A percentile compares a stretch with the other conserved stretches of the same genome.
These are phyloP conservation scores for Zasmidium angulare DNA, from an alignment of 2,329 filamentous ascomycete genomes.

Conservation along the genomic window DNA sequence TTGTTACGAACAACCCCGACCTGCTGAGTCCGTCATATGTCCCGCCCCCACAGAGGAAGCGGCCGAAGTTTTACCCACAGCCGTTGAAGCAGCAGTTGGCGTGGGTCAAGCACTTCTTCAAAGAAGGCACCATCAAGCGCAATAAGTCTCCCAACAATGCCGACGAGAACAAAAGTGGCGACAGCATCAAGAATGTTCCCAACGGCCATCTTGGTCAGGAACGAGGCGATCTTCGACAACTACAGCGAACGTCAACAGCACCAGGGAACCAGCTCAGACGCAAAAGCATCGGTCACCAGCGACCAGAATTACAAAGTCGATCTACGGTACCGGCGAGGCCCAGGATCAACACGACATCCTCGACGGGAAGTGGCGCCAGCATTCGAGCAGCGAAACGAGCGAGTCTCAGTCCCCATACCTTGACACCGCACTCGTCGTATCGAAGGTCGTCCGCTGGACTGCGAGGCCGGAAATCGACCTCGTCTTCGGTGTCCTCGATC, in stretches of 20 bases:
- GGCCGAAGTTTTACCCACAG: slow-evolving; percentile 58
- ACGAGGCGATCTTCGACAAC: slow-evolving; percentile 28
- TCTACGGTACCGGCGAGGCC: slow-evolving; percentile 43
- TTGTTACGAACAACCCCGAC: slow-evolving; percentile 71
- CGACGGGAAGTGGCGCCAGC: slow-evolving; percentile 33
- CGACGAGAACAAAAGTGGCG: slow-evolving; percentile 20
- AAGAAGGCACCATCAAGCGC: slow-evolving; percentile 62
- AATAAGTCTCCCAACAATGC: slow-evolving; percentile 54
- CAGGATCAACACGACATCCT: slow-evolving; percentile 43
- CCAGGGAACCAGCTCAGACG: slow-evolving; percentile 33
- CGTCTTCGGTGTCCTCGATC: slow-evolving; percentile 89
- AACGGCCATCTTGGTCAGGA: slow-evolving; percentile 20
- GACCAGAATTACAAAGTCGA: slow-evolving; percentile 40
- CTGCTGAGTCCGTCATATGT: slow-evolving; percentile 53
- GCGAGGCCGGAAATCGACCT: slow-evolving; percentile 90
- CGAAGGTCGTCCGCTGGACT: slow-evolving; percentile 80
- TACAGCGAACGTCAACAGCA: slow-evolving; percentile 38
- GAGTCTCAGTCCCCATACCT: slow-evolving; percentile 70
- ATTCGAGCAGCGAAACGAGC: slow-evolving; percentile 38
- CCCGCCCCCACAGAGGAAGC: slow-evolving; percentile 46
- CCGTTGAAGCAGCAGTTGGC: slow-evolving; percentile 67
- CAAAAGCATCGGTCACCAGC: slow-evolving; percentile 32
- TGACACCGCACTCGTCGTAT: slow-evolving; percentile 85
- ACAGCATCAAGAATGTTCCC: slow-evolving; percentile 17
- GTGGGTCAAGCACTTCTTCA: slow-evolving; percentile 70